Evolutionary conservation across 169 alveolate genomes (phyloP).

Genomic region (Eimeria necatrix): DNA sequence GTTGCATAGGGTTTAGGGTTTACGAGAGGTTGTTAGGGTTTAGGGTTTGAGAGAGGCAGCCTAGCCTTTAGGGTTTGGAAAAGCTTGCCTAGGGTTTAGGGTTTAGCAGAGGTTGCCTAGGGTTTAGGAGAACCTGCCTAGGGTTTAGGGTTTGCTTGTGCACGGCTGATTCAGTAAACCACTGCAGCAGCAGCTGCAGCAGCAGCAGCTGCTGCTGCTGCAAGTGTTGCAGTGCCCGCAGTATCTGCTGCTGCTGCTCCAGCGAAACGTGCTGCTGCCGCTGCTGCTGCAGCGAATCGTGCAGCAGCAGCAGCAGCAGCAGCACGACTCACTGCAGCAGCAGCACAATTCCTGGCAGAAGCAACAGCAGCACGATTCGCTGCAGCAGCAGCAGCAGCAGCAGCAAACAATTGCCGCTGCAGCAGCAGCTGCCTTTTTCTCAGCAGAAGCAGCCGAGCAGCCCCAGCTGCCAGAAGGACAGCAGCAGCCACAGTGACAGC

Average conservation of each 20-base stretch:
- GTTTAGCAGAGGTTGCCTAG: neutral
- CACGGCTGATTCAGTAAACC: neutral
- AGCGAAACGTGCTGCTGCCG: neutral
- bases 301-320: slow-evolving; percentile 60
- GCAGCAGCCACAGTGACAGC: slow-evolving; percentile 21
- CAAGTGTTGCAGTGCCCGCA: slow-evolving; percentile 31
- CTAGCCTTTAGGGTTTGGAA: slow-evolving; percentile 33
- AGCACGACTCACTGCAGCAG: slow-evolving; percentile 9
- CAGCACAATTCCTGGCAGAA: neutral
- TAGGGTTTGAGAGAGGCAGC: neutral
- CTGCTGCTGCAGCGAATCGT: slow-evolving; percentile 24
- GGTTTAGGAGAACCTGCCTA: too few species aligned
- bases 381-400: slow-evolving; percentile 50
- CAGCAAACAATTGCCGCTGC: slow-evolving; percentile 29
- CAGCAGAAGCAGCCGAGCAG: slow-evolving; percentile 41
- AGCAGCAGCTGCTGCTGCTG: slow-evolving; percentile 51
- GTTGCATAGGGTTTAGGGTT: neutral
- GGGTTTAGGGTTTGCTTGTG: neutral
- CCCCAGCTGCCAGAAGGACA: neutral
- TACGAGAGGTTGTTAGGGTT: neutral
- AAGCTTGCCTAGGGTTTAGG: neutral
- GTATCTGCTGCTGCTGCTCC: neutral
- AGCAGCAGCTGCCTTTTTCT: neutral
- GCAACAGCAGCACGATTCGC: slow-evolving; percentile 23
- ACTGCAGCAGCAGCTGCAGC: slow-evolving; percentile 17